Evolutionary conservation across 257 asterid species (phyloP).

Genomic region (Solanum okadae): DNA sequence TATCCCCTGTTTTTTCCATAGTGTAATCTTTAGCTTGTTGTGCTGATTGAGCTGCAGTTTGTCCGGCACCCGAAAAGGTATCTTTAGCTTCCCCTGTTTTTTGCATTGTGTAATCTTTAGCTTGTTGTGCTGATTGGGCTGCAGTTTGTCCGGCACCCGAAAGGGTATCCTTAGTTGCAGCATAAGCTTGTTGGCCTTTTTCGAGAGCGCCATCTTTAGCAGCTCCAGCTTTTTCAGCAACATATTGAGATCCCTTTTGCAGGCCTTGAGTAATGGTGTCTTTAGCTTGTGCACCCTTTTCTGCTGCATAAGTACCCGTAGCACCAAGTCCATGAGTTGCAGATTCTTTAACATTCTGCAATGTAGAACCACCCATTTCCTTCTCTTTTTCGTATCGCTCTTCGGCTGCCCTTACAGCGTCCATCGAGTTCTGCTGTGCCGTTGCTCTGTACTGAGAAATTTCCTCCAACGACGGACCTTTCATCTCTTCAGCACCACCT

Average conservation of each 20-base stretch:
- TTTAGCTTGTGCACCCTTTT: constrained; percentile 13
- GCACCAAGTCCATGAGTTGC: background rate
- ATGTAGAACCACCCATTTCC: background rate
- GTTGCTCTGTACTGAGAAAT: constrained; percentile 27
- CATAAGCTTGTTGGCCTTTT: constrained; percentile 15
- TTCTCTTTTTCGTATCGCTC: constrained; percentile 28
- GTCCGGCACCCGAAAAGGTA: background rate
- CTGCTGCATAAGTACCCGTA: background rate
- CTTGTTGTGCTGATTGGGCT: background rate
- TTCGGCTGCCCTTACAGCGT: constrained; percentile 42
- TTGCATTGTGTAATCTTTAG: background rate
- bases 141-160: background rate
- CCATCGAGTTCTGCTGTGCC: constrained; percentile 59
- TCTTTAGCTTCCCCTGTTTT: constrained; percentile 3
- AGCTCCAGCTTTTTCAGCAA: constrained; percentile 11
- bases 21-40: constrained; percentile 4
- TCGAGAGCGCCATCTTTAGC: constrained; percentile 13
- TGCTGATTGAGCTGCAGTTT: background rate
- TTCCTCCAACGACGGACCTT: constrained; percentile 40
- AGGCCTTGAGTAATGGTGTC: background rate
- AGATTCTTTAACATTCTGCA: constrained; percentile 10
- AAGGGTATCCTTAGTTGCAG: constrained; percentile 3
- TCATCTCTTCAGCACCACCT: background rate
- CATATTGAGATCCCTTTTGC: background rate
- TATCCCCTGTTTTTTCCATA: background rate